phyloP scores from a whole-genome alignment of 2,329 filamentous ascomycete species.

The Amphichorda felina region DNA sequence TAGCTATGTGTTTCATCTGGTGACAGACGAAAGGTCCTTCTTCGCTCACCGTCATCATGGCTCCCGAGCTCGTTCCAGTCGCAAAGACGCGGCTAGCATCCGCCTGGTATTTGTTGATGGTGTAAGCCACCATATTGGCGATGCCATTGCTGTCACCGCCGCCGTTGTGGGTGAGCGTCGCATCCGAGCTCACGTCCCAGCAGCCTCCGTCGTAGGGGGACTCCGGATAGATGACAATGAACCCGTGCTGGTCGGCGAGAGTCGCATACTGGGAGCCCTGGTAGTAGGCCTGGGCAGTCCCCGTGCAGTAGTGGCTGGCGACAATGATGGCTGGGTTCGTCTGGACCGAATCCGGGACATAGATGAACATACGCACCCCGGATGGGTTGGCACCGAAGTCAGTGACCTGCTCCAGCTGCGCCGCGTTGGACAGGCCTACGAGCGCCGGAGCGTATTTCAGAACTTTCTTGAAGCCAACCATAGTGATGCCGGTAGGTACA shows the following conservation, averaged over 20 bases:
- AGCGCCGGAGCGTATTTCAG: background rate
- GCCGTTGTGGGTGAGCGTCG: slow-evolving; percentile 40
- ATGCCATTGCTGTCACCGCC: slow-evolving; percentile 45
- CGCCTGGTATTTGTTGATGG: slow-evolving; percentile 36
- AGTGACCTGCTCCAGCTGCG: slow-evolving; percentile 4
- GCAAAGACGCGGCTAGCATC: slow-evolving; percentile 40
- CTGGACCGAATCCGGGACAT: slow-evolving; percentile 15
- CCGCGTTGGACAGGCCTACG: background rate
- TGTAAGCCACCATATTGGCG: slow-evolving; percentile 46
- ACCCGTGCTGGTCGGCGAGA: slow-evolving; percentile 26
- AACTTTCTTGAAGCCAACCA: background rate
- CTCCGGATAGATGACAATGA: slow-evolving; percentile 42
- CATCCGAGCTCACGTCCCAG: slow-evolving; percentile 44
- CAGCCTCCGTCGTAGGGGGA: slow-evolving; percentile 38
- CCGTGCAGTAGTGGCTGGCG: slow-evolving; percentile 41
- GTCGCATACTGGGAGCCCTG: slow-evolving; percentile 32
- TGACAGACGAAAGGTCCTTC: background rate
- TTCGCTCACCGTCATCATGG: slow-evolving; percentile 36
- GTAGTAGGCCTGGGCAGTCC: slow-evolving; percentile 36
- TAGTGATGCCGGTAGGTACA: no score
- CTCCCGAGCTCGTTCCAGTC: slow-evolving; percentile 34
- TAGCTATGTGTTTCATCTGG: background rate
- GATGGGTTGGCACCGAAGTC: slow-evolving; percentile 6
- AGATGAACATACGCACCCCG: slow-evolving; percentile 12
- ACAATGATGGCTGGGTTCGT: slow-evolving; percentile 34